These are phyloP conservation scores for Hypomontagnella monticulosa DNA, from an alignment of 495 filamentous ascomycete species.

Conservation along the genomic window DNA sequence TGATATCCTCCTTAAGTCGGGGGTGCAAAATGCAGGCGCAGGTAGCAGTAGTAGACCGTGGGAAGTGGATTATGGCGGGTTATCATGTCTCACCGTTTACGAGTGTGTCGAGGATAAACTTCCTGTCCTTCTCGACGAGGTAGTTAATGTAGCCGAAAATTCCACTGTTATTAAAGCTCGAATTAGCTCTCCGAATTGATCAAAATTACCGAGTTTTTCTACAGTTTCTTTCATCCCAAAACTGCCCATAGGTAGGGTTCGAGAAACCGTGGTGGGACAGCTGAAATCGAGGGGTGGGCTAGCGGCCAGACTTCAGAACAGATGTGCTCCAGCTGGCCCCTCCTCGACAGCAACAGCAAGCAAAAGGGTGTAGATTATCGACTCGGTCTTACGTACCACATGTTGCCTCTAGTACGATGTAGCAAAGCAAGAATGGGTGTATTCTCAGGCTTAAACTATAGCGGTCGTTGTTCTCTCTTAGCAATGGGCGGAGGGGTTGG, in stretches of 20 bases:
- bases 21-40: conserved; percentile 19
- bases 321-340: conserved; percentile 1
- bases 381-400: conserved; percentile 37
- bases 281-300: background rate
- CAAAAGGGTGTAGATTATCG: conserved; percentile 5
- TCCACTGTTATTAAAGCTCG: conserved; percentile 68
- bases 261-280: background rate
- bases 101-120: conserved; percentile 91
- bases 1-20: background rate
- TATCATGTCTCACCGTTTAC: conserved; percentile 80
- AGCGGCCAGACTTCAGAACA: background rate
- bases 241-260: background rate
- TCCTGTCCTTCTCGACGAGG: conserved; percentile 94
- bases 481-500: background rate
- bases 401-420: conserved; percentile 30
- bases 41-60: background rate
- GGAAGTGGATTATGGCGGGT: conserved; percentile 28
- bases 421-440: conserved; percentile 21
- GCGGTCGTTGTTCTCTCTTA: conserved; percentile 13
- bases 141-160: conserved; percentile 98
- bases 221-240: background rate
- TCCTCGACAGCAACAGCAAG: background rate
- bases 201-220: background rate
- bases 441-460: conserved; percentile 21
- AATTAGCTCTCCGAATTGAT: conserved; percentile 39